These are phyloP conservation scores for Dianthus caryophyllus DNA, from an alignment of 148 eudicot species.

Conservation along the genomic window DNA sequence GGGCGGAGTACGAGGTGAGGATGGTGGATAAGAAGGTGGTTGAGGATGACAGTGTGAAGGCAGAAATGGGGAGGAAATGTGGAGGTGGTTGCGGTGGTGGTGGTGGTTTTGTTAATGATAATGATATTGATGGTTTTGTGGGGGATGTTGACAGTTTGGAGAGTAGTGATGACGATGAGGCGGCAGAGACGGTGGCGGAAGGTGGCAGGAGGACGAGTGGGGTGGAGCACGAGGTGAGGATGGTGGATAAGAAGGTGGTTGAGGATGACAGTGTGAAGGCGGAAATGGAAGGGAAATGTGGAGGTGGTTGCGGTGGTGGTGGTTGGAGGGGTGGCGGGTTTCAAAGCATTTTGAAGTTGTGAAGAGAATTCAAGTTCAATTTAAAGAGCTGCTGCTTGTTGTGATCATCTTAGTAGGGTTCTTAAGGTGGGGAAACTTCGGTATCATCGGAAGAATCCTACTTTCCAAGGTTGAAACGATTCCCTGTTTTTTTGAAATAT, in stretches of 20 bases:
- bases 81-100: constrained; percentile 30
- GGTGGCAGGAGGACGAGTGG: constrained; percentile 35
- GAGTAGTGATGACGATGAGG: constrained; percentile 26
- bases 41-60: constrained; percentile 37
- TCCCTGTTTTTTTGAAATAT: neutral
- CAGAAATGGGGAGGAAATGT: no score
- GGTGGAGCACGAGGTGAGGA: constrained; percentile 75
- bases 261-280: constrained; percentile 38
- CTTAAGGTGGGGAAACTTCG: constrained; percentile 77
- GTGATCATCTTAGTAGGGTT: constrained; percentile 60
- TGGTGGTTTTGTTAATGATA: no score
- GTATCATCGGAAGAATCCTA: constrained; percentile 53
- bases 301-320: constrained; percentile 28
- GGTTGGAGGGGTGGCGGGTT: constrained; percentile 29
- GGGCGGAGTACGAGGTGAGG: constrained; percentile 78
- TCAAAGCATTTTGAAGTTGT: constrained; percentile 58
- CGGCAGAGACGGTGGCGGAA: constrained; percentile 43
- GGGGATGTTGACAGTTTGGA: constrained; percentile 34
- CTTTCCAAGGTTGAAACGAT: constrained; percentile 51
- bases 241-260: constrained; percentile 92
- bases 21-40: constrained; percentile 93
- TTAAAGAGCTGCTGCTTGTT: constrained; percentile 73
- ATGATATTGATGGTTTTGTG: constrained; percentile 25
- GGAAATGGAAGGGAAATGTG: no score
- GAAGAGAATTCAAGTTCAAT: constrained; percentile 74